A percentile compares a stretch with the other conserved stretches of the same genome.
Evolutionary conservation across 257 asterid species (phyloP).

Genomic region (Petunia axillaris): DNA sequence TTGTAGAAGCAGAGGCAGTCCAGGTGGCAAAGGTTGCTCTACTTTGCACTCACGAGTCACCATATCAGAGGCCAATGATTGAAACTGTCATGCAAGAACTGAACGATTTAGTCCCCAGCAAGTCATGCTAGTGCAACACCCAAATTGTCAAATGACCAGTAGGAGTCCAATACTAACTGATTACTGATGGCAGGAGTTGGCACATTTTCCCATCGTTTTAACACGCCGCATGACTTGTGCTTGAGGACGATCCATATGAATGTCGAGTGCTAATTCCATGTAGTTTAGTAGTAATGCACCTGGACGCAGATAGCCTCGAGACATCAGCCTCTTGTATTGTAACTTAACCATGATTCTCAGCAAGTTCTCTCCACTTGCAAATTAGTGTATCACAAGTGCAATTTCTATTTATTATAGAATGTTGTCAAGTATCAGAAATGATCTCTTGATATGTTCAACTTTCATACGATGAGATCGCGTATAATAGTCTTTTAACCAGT

Average conservation of each 20-base stretch:
- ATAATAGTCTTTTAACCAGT: neutral
- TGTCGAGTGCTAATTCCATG: neutral
- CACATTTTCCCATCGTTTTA: constrained; percentile 9
- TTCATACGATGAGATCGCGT: neutral
- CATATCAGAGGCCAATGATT: constrained; percentile 70
- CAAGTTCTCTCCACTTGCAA: constrained; percentile 23
- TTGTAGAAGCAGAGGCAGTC: constrained; percentile 74
- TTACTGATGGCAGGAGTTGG: constrained; percentile 29
- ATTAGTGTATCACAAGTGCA: constrained; percentile 1
- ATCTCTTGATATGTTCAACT: neutral
- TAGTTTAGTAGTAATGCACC: neutral
- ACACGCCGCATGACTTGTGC: constrained; percentile 13
- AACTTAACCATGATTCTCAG: constrained; percentile 12
- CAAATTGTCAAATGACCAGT: constrained; percentile 19
- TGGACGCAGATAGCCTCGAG: neutral
- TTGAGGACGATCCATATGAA: constrained; percentile 20
- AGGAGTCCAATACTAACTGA: constrained; percentile 39
- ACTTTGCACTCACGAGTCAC: constrained; percentile 79
- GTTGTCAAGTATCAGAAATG: neutral
- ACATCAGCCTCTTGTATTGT: constrained; percentile 18
- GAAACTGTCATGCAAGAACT: constrained; percentile 67
- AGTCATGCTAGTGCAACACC: constrained; percentile 16
- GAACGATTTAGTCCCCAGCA: constrained; percentile 34
- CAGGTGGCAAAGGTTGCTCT: constrained; percentile 78
- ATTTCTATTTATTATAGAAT: neutral